Percentiles rank a stretch among this genome's conserved stretches.
Evolutionary conservation across 2,329 filamentous ascomycete genomes (phyloP).

Genomic region (Aspergillus hortae): DNA sequence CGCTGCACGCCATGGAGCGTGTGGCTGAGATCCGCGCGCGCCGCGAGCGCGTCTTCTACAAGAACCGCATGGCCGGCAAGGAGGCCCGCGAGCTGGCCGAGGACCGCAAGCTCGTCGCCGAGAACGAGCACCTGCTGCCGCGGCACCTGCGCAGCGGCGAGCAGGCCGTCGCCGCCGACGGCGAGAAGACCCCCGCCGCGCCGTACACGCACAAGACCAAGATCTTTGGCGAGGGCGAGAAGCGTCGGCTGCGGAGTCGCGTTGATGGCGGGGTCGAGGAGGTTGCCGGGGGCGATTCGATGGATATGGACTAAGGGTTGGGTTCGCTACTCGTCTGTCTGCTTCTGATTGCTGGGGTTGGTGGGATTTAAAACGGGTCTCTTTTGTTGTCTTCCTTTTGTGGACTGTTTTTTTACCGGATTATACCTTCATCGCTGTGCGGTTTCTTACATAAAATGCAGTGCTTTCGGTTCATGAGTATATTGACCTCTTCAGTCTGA

Average conservation of each 20-base stretch:
- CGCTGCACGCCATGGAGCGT: conserved; percentile 86
- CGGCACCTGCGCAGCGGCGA: conserved; percentile 60
- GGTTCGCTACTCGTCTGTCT: background rate
- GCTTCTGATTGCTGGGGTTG: background rate
- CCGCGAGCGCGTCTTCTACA: conserved; percentile 90
- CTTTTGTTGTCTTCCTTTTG: background rate
- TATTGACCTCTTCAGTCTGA: too few relatives aligned
- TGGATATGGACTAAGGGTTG: conserved; percentile 5
- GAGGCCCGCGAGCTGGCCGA: conserved; percentile 64
- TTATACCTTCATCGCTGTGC: conserved; percentile 1
- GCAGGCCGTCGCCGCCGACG: conserved; percentile 31
- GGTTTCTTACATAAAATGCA: conserved; percentile 1
- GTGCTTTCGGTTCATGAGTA: background rate
- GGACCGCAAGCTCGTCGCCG: conserved; percentile 82
- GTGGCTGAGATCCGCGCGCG: conserved; percentile 78
- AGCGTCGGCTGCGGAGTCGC: background rate
- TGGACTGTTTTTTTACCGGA: background rate
- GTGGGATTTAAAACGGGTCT: background rate
- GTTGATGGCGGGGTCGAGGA: conserved; percentile 6
- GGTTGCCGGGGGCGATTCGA: conserved; percentile 1
- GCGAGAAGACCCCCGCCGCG: background rate
- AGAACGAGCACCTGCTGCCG: conserved; percentile 90
- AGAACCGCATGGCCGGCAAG: conserved; percentile 88
- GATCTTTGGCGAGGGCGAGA: conserved; percentile 1
- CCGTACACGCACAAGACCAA: background rate